phyloP scores from a whole-genome alignment of 768 basidiomycete species.

The Peribolospora kevripleyi region DNA sequence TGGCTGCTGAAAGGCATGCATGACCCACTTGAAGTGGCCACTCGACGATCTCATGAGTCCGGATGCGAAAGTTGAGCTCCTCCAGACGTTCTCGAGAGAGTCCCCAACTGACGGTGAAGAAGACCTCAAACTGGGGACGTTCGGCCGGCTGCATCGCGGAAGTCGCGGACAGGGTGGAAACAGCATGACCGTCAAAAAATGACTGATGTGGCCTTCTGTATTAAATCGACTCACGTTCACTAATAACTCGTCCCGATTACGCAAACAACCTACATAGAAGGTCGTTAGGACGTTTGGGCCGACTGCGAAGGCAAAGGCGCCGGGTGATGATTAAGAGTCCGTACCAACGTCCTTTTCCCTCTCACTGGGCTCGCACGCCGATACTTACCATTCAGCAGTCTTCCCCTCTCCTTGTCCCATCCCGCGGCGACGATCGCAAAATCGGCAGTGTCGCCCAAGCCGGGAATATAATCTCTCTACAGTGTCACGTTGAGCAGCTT shows the following conservation, averaged over 20 bases:
- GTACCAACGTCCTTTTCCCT: background rate
- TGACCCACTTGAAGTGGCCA: too few relatives aligned
- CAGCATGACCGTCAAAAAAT: too few relatives aligned
- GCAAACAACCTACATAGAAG: constrained; percentile 49
- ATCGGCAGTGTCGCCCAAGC: constrained; percentile 57
- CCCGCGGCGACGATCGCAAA: constrained; percentile 49
- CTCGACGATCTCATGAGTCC: too few relatives aligned
- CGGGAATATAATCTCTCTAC: constrained; percentile 51
- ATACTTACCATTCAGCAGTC: constrained; percentile 43
- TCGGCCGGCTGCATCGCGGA: constrained; percentile 19
- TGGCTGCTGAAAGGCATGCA: too few relatives aligned
- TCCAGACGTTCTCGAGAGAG: constrained; percentile 41
- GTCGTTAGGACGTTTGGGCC: constrained; percentile 46
- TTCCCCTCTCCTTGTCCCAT: constrained; percentile 50
- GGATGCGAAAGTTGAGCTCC: constrained; percentile 42
- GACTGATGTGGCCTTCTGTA: background rate
- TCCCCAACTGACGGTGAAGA: constrained; percentile 56
- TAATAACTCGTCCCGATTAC: constrained; percentile 26
- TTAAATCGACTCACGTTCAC: constrained; percentile 20
- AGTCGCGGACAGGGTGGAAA: background rate
- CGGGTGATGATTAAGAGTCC: background rate
- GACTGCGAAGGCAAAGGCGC: constrained; percentile 24
- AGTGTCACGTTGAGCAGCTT: background rate
- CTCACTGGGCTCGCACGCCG: constrained; percentile 1
- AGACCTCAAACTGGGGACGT: constrained; percentile 40